A percentile compares a stretch with the other conserved stretches of the same genome.
Evolutionary conservation across 352 stramenopile genomes (phyloP).

Genomic region (Pythium phragmiticola): DNA sequence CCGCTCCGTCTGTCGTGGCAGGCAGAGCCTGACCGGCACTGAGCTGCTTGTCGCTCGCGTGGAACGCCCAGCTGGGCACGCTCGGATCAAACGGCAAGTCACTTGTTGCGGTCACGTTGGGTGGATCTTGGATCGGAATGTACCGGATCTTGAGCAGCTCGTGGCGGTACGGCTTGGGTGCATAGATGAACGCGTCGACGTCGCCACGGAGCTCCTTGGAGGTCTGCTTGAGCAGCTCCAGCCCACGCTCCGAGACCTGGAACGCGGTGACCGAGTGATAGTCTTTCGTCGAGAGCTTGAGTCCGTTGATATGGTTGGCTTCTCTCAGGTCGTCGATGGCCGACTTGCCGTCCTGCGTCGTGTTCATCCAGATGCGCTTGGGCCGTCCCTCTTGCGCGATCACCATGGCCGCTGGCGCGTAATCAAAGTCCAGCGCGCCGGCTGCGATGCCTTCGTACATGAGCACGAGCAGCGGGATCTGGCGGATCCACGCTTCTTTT

Average conservation of each 20-base stretch:
- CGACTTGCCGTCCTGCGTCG: constrained; percentile 62
- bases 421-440: constrained; percentile 61
- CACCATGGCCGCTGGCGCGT: constrained; percentile 52
- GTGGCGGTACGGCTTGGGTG: constrained; percentile 51
- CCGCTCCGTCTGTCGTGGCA: neutral
- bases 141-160: constrained; percentile 60
- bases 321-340: constrained; percentile 63
- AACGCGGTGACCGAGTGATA: constrained; percentile 67
- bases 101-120: neutral
- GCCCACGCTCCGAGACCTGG: constrained; percentile 47
- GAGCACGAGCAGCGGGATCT: constrained; percentile 92
- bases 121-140: constrained; percentile 52
- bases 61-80: constrained; percentile 41
- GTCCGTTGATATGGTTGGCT: constrained; percentile 55
- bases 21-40: neutral
- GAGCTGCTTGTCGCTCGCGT: constrained; percentile 39
- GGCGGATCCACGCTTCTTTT: constrained; percentile 93
- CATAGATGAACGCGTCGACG: constrained; percentile 60
- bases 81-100: constrained; percentile 11
- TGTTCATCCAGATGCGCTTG: constrained; percentile 68
- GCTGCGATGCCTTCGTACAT: constrained; percentile 69
- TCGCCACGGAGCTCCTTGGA: constrained; percentile 44
- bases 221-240: constrained; percentile 45
- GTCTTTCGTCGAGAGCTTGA: constrained; percentile 64
- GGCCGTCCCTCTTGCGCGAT: constrained; percentile 51